Base-by-base conservation (phyloP, 352 stramenopile genomes). In the Pythium aristosporum region DNA sequence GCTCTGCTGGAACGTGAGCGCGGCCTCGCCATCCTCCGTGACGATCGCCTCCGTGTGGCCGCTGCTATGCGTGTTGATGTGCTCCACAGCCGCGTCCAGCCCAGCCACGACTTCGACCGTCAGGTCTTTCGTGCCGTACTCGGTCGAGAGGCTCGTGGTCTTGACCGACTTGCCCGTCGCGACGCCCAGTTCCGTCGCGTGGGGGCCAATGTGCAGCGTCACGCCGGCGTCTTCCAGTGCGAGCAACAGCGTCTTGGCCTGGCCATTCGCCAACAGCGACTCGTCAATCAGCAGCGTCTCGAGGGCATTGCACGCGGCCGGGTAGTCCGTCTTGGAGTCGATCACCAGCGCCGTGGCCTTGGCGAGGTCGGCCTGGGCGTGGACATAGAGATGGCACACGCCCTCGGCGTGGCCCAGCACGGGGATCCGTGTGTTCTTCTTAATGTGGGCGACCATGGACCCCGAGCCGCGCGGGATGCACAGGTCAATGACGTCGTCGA, bases 251-350 rank as follows among this genome's bases (percentile, higher is more conserved):
- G 74, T 69, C 57, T 90, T 80, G 48, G 88, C 79, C 13, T 96
- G 75, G 44, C 80, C 85, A 57, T 76, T 88, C 37, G 63, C 61
- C 15, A 98, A 74, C n/a, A 94, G 82, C 46, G 86, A 70, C 46
- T 91, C 87, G 76, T 99, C 93, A 2, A 99, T 64, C 16, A 99
- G 74, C 21, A 99, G 74, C 46, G 96, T 99, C 74, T 99, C 97
- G 51, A 98, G 87, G 8, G 97, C 96, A 69, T 99, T 99, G 75
- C 97, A 99, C 7, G 96, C 97, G 6, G 96, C 96, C 3, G 96
- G 96, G 76, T 99, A 99, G 71, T 99, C 95, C 23, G 91, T 98
- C 86, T 99, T 99, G 60, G 96, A 86, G 76, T 99, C 97, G 25
- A 99, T 85, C n/a, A 92, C 88, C 46, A 99, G 81, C 57, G 88